Evolutionary conservation across 208 protist species (phyloP).

Genomic region (Acanthamoeba culbertsoni): DNA sequence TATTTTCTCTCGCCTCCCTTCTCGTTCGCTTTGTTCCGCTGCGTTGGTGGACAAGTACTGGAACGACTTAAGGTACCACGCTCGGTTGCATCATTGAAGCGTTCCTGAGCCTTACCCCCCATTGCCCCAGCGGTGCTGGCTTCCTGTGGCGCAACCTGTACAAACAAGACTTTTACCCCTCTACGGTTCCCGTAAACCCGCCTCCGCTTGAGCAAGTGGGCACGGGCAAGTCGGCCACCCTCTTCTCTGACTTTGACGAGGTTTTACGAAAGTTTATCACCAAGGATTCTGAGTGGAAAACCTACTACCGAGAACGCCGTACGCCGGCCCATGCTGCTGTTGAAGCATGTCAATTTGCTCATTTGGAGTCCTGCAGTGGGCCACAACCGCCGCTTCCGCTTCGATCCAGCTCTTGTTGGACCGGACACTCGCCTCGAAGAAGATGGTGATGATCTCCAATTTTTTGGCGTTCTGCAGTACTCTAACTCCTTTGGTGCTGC

Average conservation of each 20-base stretch:
- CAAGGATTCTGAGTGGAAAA: not conserved
- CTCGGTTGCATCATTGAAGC: no score
- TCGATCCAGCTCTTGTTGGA: not conserved
- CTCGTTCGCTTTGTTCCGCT: not conserved
- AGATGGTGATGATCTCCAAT: not conserved
- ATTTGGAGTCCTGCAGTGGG: not conserved
- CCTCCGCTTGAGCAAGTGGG: not conserved
- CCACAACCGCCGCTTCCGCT: not conserved
- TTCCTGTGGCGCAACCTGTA: not conserved
- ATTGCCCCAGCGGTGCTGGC: not conserved
- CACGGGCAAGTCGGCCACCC: not conserved
- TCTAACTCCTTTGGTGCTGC: not conserved
- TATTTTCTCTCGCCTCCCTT: not conserved
- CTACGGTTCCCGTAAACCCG: not conserved
- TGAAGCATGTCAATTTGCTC: not conserved
- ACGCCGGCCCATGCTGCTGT: not conserved
- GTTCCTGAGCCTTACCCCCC: no score
- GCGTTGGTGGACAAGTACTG: conserved; percentile 25
- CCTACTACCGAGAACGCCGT: not conserved
- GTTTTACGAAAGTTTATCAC: not conserved
- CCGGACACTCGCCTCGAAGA: not conserved
- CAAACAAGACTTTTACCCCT: conserved; percentile 1
- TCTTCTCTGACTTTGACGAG: conserved; percentile 24
- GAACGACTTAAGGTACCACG: not conserved
- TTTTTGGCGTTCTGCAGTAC: not conserved